Evolutionary conservation across 2,329 filamentous ascomycete genomes (phyloP).

Genomic region (Neopestalotiopsis sp.): DNA sequence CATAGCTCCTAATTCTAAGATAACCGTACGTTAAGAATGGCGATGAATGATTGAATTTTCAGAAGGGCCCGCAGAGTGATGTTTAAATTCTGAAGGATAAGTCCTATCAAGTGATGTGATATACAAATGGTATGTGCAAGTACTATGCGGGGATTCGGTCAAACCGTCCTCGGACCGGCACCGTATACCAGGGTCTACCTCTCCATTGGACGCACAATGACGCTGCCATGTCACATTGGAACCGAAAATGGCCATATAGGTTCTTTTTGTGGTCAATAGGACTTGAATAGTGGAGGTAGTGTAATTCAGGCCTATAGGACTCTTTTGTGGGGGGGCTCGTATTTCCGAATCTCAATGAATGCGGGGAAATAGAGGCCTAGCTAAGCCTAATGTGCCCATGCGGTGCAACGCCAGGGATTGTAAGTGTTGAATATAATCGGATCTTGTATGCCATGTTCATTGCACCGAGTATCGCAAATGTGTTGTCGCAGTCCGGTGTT

Average conservation of each 20-base stretch:
- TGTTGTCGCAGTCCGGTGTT: too few species aligned
- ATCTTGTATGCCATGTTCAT: too few species aligned
- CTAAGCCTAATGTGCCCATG: background rate
- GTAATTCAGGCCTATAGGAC: background rate
- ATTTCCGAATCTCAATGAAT: background rate
- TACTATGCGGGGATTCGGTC: background rate
- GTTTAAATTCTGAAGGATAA: too few species aligned
- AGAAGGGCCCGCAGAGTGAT: too few species aligned
- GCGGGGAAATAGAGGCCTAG: background rate
- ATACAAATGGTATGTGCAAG: too few species aligned
- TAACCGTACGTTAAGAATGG: background rate
- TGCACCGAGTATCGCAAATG: too few species aligned
- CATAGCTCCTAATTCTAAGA: background rate
- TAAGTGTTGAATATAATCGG: too few species aligned
- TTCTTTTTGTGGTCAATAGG: background rate
- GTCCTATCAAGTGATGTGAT: too few species aligned
- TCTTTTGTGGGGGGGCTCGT: background rate
- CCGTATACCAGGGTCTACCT: background rate
- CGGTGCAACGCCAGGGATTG: background rate
- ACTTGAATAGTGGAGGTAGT: background rate
- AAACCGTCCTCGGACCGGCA: background rate
- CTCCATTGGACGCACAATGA: background rate
- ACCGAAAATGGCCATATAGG: background rate
- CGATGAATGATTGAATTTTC: too few species aligned
- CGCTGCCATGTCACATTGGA: background rate